Base-by-base conservation (phyloP, 331 rosid species). In the Acacia concinna region DNA sequence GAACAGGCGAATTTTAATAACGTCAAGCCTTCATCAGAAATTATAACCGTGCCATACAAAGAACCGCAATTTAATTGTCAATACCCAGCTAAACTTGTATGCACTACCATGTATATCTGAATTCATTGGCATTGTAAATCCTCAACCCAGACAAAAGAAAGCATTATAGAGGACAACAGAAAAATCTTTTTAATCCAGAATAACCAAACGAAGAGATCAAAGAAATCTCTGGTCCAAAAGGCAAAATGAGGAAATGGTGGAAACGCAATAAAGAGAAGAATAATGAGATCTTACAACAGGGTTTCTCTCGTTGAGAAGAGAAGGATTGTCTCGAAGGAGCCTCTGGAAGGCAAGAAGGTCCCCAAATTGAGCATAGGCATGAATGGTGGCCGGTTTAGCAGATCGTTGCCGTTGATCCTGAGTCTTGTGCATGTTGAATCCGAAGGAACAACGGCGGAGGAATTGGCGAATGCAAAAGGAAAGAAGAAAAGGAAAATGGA, bases 291-390 rank as follows among this genome's bases (percentile, higher is more conserved):
- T 83, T 88, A 92, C 99, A 51, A 93, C 86, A 66, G 96, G 93
- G 81, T 93, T 95, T 75, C 83, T 85, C 32, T 90, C 93, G 34
- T 93, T 90, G 81, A 96, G 94, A 78, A 93, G 93, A 78, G 88
- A 80, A 1, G 97, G 98, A 82, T 85, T 84, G 2, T 83, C 92
- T 2, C 94, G 91, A 60, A 96, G 98, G 59, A 96, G 78, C 83
- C 81, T 89, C 86, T 93, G 98, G 37, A 96, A 79, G 17, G 89
- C 94, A 49, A 69, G 13, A 47, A 91, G 86, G 68, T 93, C 94
- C 0, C 98, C 99, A 28, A 89, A 89, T 31, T 80, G 91, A n/a
- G 98, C 97, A 66, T 23, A 86, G 56, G 78, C 86, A 72, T 96
- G 99, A 56, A 96, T 89, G 87, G 99, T 90, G 77, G 86, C 75